These are phyloP conservation scores for Calocera cornea DNA, from an alignment of 768 basidiomycete species.

Conservation along the genomic window DNA sequence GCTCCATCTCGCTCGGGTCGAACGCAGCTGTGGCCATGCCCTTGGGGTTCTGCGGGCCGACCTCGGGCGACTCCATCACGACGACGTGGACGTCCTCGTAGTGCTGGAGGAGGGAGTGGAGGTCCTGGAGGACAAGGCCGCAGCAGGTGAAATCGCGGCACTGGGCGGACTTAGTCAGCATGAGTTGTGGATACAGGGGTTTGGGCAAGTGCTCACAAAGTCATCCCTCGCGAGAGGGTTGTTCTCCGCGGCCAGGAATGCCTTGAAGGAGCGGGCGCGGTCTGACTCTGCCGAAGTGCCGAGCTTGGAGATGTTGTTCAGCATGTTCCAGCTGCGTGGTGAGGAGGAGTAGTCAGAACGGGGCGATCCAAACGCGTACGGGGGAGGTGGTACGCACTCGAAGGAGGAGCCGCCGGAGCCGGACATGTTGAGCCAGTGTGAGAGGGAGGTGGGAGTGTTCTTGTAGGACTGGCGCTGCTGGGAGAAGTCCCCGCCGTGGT, in stretches of 20 bases:
- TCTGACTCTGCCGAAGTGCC: background rate
- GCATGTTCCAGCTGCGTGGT: background rate
- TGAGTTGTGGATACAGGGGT: background rate
- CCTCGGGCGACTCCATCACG: slow-evolving; percentile 35
- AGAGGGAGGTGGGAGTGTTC: background rate
- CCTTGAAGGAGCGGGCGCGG: background rate
- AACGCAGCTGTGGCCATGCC: slow-evolving; percentile 30
- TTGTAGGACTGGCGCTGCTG: background rate
- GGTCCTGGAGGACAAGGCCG: slow-evolving; percentile 58
- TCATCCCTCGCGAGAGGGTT: background rate
- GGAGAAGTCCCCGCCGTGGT: background rate
- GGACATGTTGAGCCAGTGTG: background rate
- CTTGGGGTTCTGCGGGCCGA: slow-evolving; percentile 22
- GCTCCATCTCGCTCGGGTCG: slow-evolving; percentile 72
- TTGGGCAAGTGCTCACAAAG: background rate
- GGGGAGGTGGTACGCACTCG: background rate
- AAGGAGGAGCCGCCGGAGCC: background rate
- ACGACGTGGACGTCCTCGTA: slow-evolving; percentile 85
- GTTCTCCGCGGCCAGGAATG: slow-evolving; percentile 2
- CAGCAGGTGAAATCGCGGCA: slow-evolving; percentile 88
- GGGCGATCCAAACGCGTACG: too few species aligned
- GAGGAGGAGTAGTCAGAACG: background rate
- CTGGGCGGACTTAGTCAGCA: slow-evolving; percentile 23
- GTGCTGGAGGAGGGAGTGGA: slow-evolving; percentile 78
- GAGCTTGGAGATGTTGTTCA: slow-evolving; percentile 3